Base-by-base conservation (phyloP, 2,329 filamentous ascomycete genomes). In the Lachnellula arida region DNA sequence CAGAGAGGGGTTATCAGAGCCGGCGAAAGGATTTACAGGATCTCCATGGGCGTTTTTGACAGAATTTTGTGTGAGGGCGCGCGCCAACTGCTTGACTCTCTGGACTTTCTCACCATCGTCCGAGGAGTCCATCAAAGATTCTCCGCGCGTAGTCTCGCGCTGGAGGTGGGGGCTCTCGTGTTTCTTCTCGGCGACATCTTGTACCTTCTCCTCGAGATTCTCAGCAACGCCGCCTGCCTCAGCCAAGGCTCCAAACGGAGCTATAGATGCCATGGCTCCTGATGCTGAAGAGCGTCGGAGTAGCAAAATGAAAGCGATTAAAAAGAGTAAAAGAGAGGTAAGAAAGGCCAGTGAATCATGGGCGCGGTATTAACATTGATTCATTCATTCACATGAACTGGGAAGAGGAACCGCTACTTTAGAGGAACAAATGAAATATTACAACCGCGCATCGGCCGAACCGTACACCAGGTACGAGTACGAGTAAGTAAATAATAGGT, bases 11-110 rank as follows among this genome's bases (percentile, higher is more conserved):
- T 81, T 72, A 39, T 75, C 70, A 11, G 66, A 73, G 37, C 73
- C 73, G 46, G 54, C 60, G 65, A 84, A 85, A 12, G 81, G 78
- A 67, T 84, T 84, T 78, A 63, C 43, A 39, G 63, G 53, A 5
- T 64, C 58, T 25, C 64, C 65, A 5, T 47, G 19, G 5, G 53
- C 37, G 40, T 64, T 55, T 40, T 63, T 65, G 39, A 66, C 34
- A 3, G 65, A 68, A 5, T 57, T 49, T 23, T 65, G 53, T 2
- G 67, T 68, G 9, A 68, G 50, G 32, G 61, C 54, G 46, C 63
- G 59, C 4, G 66, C 67, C 11, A 68, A 56, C 5, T 63, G 39
- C 28, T 32, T 3, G 9, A 32, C 9, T 32, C 9, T 11, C 49
- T 60, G 54, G 39, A 68, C 56, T 6, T 58, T 51, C 9, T 66